Evolutionary conservation across 257 asterid species (phyloP).

Genomic region (Striga asiatica): DNA sequence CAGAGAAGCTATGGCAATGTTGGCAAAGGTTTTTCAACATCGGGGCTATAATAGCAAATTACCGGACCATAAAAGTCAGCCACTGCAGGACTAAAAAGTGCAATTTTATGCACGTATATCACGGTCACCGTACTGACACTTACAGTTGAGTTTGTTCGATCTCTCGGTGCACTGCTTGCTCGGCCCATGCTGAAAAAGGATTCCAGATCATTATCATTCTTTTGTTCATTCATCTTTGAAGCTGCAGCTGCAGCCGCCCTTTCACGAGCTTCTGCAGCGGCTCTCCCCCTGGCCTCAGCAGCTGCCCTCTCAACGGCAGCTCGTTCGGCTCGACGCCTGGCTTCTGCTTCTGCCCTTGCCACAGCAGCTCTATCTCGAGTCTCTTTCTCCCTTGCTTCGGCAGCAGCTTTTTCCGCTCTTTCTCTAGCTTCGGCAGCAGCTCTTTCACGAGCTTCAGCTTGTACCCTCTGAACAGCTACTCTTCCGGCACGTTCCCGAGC

Average conservation of each 20-base stretch:
- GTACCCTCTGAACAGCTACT: conserved; percentile 90
- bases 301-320: conserved; percentile 89
- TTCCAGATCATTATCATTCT: conserved; percentile 73
- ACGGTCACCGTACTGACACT: conserved; percentile 23
- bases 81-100: too few relatives aligned
- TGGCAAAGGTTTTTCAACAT: too few relatives aligned
- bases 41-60: too few relatives aligned
- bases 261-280: conserved; percentile 78
- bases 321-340: conserved; percentile 79
- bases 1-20: neutral
- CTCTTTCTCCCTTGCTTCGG: conserved; percentile 47
- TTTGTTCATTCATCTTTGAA: conserved; percentile 68
- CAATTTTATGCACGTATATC: neutral
- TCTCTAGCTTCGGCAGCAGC: conserved; percentile 92
- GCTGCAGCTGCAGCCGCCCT: conserved; percentile 62
- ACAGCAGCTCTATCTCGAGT: conserved; percentile 54
- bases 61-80: too few relatives aligned
- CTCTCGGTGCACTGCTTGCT: conserved; percentile 80
- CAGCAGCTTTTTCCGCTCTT: conserved; percentile 77
- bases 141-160: conserved; percentile 60
- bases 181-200: conserved; percentile 82
- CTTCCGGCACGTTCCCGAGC: conserved; percentile 84
- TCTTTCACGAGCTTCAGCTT: conserved; percentile 95
- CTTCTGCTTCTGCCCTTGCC: conserved; percentile 61
- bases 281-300: conserved; percentile 90